These are phyloP conservation scores for Ophiostoma novo-ulmi DNA, from an alignment of 2,329 filamentous ascomycete species.

Conservation along the genomic window DNA sequence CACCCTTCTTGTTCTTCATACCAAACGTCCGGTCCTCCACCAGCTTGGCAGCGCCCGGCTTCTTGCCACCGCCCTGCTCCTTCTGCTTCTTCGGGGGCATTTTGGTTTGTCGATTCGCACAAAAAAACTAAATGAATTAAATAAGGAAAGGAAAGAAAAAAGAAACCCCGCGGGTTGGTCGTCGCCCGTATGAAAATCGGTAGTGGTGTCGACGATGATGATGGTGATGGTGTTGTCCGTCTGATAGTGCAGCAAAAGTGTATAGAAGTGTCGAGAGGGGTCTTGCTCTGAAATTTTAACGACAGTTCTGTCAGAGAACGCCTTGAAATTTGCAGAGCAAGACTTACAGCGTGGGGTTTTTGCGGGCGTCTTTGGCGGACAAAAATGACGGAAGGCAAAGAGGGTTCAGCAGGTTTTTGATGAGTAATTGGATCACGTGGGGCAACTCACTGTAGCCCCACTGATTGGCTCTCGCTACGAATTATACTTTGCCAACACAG, in stretches of 20 bases:
- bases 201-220: neutral
- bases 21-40: constrained; percentile 97
- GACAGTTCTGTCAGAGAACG: constrained; percentile 9
- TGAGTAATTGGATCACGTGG: constrained; percentile 21
- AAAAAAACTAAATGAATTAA: neutral
- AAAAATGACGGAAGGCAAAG: constrained; percentile 21
- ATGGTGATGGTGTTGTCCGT: neutral
- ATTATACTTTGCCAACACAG: neutral
- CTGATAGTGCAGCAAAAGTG: neutral
- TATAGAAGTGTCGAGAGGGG: constrained; percentile 1
- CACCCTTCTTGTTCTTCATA: constrained; percentile 99
- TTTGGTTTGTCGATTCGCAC: constrained; percentile 35
- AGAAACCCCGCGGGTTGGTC: constrained; percentile 1
- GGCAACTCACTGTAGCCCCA: neutral
- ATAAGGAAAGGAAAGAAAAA: constrained; percentile 11
- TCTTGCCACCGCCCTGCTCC: constrained; percentile 50
- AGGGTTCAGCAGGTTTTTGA: neutral
- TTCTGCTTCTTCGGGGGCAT: constrained; percentile 69
- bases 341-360: constrained; percentile 20
- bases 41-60: constrained; percentile 51
- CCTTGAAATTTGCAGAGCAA: constrained; percentile 9
- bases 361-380: constrained; percentile 17
- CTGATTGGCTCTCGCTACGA: neutral
- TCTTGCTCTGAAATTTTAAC: constrained; percentile 18
- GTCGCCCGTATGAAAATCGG: constrained; percentile 1